Evolutionary conservation across 2,329 filamentous ascomycete species (phyloP), one percentile per base, ranked within the genome.

Genomic region (Colletotrichum lentis): DNA sequence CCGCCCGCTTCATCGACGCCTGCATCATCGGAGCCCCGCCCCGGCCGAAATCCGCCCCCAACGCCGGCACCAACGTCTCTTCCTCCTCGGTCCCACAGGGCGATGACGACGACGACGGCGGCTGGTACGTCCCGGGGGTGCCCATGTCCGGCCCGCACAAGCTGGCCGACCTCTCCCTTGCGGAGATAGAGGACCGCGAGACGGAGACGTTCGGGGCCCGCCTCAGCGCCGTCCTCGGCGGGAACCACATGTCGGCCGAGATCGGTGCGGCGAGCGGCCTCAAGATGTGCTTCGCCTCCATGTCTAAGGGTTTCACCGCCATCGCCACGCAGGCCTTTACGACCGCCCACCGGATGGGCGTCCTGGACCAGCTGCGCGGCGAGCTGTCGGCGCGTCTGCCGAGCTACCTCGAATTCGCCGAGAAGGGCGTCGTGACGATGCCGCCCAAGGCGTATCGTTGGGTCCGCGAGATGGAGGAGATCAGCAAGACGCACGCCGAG

Each of bases 401-500:
- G 0, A 75, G 73, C 2, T 77, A 81, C 43, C 80, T 82, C 16
- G 76, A 79, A 31, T 74, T 78, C 57, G 86, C 83, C 0, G 83
- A 86, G 72, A 80, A 75, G 39, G 80, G 84, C 2, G 79, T 92
- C 10, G 80, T 85, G 4, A 80, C 77, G 16, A 91, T 93, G 85
- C 84, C 90, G 27, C 87, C 88, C 8, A 94, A 94, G 79, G 91
- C 91, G 20, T 93, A 93, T 76, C 82, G 91, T 12, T 94, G 91
- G 91, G 88, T 92, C 0, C 81, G 84, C 41, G 91, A 94, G 81
- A 93, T 94, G 91, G 84, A 89, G 72, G 88, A 94, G 81, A 93
- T 94, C 74, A 86, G 85, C 4, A 80, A 84, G 65, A 91, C 89
- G 3, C 89, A 92, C 75, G 78, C 79, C 7, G 84, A 86, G 49